These are phyloP conservation scores for Berberis thunbergii DNA, from an alignment of 164 flowering plant species.

Conservation along the genomic window DNA sequence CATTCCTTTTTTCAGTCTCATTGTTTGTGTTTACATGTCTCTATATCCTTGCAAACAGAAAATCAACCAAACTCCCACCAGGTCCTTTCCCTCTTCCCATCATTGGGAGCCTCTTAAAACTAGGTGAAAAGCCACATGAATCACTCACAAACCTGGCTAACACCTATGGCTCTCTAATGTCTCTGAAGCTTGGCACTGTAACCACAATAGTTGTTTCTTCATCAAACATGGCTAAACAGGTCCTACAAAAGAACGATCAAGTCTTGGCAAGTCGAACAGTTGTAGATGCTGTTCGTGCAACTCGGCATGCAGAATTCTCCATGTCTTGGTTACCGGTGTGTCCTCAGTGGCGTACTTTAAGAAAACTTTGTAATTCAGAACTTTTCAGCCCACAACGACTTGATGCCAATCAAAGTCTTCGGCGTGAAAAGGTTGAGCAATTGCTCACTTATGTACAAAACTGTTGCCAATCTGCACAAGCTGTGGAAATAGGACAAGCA, in stretches of 20 bases:
- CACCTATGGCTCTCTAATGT: slow-evolving; percentile 5
- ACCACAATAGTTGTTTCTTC: slow-evolving; percentile 8
- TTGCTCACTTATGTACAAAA: background rate
- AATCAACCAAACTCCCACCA: slow-evolving; percentile 2
- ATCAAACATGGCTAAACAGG: slow-evolving; percentile 4
- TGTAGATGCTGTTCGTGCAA: background rate
- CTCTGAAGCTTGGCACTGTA: slow-evolving; percentile 2
- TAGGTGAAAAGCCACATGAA: background rate
- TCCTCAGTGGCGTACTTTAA: slow-evolving; percentile 3
- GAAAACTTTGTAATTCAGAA: slow-evolving; percentile 1
- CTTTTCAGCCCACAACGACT: background rate
- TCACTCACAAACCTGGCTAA: slow-evolving; percentile 3
- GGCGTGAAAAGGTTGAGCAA: background rate
- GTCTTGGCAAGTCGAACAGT: slow-evolving; percentile 1
- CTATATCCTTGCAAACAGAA: too few relatives aligned
- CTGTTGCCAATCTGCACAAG: background rate
- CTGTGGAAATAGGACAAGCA: slow-evolving; percentile 1
- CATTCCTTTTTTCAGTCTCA: too few relatives aligned
- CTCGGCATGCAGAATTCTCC: background rate
- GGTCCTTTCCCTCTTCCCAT: slow-evolving; percentile 5
- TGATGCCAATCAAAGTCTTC: slow-evolving; percentile 1
- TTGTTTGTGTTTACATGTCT: too few relatives aligned
- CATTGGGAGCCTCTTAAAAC: slow-evolving; percentile 5
- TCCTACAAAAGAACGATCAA: slow-evolving; percentile 8
- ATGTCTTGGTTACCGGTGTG: background rate